phyloP scores from a whole-genome alignment of 257 asterid species.

The Cruciata laevipes region DNA sequence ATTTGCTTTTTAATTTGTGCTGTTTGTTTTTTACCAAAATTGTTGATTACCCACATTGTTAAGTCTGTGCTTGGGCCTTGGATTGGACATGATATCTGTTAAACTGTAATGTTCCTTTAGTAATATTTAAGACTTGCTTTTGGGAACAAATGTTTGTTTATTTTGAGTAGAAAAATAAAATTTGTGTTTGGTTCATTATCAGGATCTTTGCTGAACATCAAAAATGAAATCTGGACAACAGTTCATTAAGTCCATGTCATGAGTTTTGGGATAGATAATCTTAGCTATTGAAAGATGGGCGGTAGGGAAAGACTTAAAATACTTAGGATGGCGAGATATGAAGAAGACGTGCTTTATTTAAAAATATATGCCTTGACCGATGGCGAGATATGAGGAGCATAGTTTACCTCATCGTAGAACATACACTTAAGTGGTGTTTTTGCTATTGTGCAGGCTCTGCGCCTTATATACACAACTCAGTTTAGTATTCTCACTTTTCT shows the following conservation, averaged over 20 bases:
- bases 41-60: neutral
- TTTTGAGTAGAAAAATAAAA: neutral
- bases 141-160: neutral
- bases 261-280: too few relatives aligned
- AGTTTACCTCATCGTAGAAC: too few relatives aligned
- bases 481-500: neutral
- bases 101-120: neutral
- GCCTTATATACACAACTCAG: neutral
- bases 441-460: neutral
- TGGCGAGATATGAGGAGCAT: too few relatives aligned
- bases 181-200: too few relatives aligned
- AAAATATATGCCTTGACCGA: too few relatives aligned
- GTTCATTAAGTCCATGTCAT: neutral
- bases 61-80: neutral
- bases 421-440: too few relatives aligned
- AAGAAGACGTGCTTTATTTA: too few relatives aligned
- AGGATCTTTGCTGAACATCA: neutral
- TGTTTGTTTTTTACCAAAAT: neutral
- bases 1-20: neutral
- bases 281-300: too few relatives aligned
- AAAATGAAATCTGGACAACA: neutral
- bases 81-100: neutral
- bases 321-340: too few relatives aligned
- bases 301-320: too few relatives aligned
- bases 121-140: neutral